A percentile compares a stretch with the other conserved stretches of the same genome.
Conservation (phyloP, 225 moss, liverwort and hornwort species). For the Polytrichum formosum region DNA sequence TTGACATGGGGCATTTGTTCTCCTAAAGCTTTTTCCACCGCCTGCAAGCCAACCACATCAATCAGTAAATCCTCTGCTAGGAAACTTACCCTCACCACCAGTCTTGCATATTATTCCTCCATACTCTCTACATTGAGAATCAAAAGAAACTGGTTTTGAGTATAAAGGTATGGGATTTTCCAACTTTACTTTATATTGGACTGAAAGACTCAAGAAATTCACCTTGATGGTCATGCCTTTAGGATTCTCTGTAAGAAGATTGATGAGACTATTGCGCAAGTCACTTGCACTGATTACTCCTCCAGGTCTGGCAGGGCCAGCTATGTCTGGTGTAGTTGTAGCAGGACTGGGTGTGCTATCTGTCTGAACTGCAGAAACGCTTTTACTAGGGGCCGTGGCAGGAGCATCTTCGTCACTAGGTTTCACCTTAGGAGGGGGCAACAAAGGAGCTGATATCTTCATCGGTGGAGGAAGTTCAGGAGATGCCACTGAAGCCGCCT, state of each 20-base stretch:
- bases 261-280: constrained; percentile 82
- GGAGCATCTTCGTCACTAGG: constrained; percentile 51
- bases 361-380: constrained; percentile 35
- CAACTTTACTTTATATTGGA: too few relatives aligned
- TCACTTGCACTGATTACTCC: constrained; percentile 63
- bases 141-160: too few relatives aligned
- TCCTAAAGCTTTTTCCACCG: constrained; percentile 87
- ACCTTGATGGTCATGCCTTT: constrained; percentile 97
- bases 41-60: constrained; percentile 33
- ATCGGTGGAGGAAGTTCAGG: constrained; percentile 51
- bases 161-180: too few relatives aligned
- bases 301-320: constrained; percentile 41
- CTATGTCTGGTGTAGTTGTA: constrained; percentile 46
- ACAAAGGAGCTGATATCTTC: constrained; percentile 17
- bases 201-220: background rate
- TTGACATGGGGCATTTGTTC: constrained; percentile 75
- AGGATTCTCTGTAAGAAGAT: constrained; percentile 80
- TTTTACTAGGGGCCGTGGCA: constrained; percentile 26
- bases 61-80: background rate
- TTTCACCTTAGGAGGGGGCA: constrained; percentile 31
- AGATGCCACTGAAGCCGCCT: constrained; percentile 56
- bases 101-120: too few relatives aligned
- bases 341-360: constrained; percentile 79
- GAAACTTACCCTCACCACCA: too few relatives aligned
- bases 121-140: too few relatives aligned